Conservation (phyloP, 805 yeast genomes). For the Ogataea saltuana region DNA sequence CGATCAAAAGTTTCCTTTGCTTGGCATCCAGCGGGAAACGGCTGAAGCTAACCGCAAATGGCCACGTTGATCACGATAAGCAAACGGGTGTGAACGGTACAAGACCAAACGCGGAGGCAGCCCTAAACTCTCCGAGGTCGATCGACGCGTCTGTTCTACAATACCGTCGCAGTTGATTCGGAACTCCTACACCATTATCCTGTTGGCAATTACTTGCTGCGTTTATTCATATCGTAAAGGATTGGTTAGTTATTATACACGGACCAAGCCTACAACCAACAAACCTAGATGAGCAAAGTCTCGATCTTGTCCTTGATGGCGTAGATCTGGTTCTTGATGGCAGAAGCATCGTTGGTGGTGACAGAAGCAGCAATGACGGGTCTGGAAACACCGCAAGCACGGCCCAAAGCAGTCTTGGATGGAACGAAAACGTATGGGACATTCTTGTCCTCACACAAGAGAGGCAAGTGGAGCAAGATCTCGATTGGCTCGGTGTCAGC, state of each 20-base stretch:
- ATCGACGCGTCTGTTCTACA: neutral
- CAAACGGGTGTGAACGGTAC: too few relatives aligned
- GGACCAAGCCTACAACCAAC: too few relatives aligned
- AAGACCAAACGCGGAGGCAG: too few relatives aligned
- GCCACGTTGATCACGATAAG: too few relatives aligned
- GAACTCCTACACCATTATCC: too few relatives aligned
- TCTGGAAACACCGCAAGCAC: constrained; percentile 99
- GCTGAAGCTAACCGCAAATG: too few relatives aligned
- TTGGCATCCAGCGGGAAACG: too few relatives aligned
- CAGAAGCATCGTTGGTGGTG: constrained; percentile 97
- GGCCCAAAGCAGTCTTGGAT: constrained; percentile 96
- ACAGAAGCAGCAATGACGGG: constrained; percentile 98
- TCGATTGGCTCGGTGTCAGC: constrained; percentile 99
- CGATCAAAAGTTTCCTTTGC: too few relatives aligned
- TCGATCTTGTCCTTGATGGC: constrained; percentile 99
- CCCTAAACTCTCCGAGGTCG: too few relatives aligned
- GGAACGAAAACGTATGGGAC: constrained; percentile 99
- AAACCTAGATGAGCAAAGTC: constrained; percentile 79
- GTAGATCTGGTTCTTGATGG: constrained; percentile 95
- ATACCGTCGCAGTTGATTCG: too few relatives aligned
- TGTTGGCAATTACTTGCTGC: too few relatives aligned
- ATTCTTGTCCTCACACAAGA: constrained; percentile 98
- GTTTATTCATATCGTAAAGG: too few relatives aligned
- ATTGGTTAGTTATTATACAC: constrained; percentile 3
- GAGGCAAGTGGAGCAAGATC: constrained; percentile 94